phyloP scores from a whole-genome alignment of 257 asterid species.

The Fraxinus anomala region DNA sequence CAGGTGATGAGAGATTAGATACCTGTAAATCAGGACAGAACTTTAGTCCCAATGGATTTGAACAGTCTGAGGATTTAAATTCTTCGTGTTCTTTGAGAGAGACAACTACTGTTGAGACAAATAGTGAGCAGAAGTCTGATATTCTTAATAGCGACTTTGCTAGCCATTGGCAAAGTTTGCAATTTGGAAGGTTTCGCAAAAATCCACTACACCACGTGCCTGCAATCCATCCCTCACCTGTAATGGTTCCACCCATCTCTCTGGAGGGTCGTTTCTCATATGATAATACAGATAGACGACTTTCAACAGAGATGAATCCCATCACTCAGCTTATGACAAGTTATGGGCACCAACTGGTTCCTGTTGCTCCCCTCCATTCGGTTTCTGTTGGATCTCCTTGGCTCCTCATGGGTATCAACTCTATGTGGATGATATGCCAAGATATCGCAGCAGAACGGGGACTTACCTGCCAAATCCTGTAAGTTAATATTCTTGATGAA shows the following conservation, averaged over 20 bases:
- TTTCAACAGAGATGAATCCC: slow-evolving; percentile 56
- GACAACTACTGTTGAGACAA: slow-evolving; percentile 42
- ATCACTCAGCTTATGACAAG: slow-evolving; percentile 60
- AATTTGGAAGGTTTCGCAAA: slow-evolving; percentile 87
- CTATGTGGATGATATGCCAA: slow-evolving; percentile 73
- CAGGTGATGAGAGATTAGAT: slow-evolving; percentile 52
- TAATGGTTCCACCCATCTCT: slow-evolving; percentile 77
- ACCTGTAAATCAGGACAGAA: slow-evolving; percentile 47
- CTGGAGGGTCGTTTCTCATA: slow-evolving; percentile 74
- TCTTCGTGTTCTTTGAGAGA: slow-evolving; percentile 47
- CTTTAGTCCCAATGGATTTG: slow-evolving; percentile 49
- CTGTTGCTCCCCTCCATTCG: slow-evolving; percentile 70
- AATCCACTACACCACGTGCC: slow-evolving; percentile 58
- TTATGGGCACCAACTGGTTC: slow-evolving; percentile 67
- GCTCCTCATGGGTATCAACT: slow-evolving; percentile 58
- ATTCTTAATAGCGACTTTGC: slow-evolving; percentile 76
- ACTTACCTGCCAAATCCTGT: slow-evolving; percentile 96
- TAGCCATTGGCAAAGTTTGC: slow-evolving; percentile 89
- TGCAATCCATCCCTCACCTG: slow-evolving; percentile 61
- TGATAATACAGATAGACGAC: slow-evolving; percentile 80
- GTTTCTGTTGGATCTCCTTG: slow-evolving; percentile 52
- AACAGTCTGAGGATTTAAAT: slow-evolving; percentile 52
- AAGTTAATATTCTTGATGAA: slow-evolving; percentile 39
- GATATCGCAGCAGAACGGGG: slow-evolving; percentile 92
- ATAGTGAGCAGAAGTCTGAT: slow-evolving; percentile 48